These are phyloP conservation scores for Aspergillus phoenicis DNA, from an alignment of 2,329 filamentous ascomycete species.

Conservation along the genomic window DNA sequence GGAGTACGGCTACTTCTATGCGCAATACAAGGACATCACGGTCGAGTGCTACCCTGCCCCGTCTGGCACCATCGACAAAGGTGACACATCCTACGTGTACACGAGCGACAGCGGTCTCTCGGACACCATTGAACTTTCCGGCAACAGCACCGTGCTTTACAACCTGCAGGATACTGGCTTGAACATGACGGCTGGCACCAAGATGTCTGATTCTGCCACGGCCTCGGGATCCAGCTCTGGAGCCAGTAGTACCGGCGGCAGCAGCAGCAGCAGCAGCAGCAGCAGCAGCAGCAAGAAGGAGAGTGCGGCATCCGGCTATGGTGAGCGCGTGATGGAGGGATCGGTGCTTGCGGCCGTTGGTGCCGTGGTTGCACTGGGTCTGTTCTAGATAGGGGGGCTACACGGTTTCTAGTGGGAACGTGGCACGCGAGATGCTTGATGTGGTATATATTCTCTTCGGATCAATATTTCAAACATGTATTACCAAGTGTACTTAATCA, in stretches of 20 bases:
- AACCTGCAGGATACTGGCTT: constrained; percentile 6
- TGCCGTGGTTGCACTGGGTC: neutral
- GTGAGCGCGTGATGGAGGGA: neutral
- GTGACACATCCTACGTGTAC: constrained; percentile 3
- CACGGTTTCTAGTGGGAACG: no score
- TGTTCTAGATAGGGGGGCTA: neutral
- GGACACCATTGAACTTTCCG: neutral
- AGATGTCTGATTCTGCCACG: neutral
- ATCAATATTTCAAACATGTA: no score
- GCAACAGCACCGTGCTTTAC: constrained; percentile 5
- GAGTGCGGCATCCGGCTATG: neutral
- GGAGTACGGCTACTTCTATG: constrained; percentile 10
- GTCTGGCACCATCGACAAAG: neutral
- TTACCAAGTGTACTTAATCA: no score
- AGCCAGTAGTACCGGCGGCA: neutral
- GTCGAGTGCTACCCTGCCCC: constrained; percentile 4
- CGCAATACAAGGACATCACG: constrained; percentile 7
- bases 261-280: neutral
- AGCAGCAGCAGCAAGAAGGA: neutral
- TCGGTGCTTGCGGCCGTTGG: neutral
- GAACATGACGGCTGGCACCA: constrained; percentile 5
- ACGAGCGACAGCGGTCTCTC: constrained; percentile 9
- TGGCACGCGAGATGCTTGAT: no score
- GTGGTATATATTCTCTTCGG: no score
- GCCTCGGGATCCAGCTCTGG: neutral